phyloP scores from a whole-genome alignment of 2,329 filamentous ascomycete species.

The Exophiala oligosperma region DNA sequence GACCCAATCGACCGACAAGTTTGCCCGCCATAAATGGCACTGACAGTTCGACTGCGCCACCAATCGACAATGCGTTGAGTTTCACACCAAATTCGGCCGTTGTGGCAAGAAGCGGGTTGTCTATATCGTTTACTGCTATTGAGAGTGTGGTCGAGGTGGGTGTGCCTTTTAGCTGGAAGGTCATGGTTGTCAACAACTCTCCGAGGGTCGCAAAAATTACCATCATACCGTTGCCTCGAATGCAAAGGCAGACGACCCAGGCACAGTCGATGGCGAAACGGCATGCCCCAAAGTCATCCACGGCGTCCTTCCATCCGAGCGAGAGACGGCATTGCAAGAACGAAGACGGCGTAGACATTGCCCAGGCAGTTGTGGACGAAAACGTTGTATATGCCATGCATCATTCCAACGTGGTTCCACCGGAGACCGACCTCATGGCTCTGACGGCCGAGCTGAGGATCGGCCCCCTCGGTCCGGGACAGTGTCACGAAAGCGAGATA shows the following conservation, averaged over 20 bases:
- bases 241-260: constrained; percentile 32
- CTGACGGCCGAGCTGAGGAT: constrained; percentile 59
- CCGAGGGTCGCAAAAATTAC: constrained; percentile 54
- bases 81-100: constrained; percentile 10
- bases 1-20: constrained; percentile 46
- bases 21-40: constrained; percentile 35
- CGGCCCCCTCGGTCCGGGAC: constrained; percentile 33
- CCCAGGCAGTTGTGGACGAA: constrained; percentile 57
- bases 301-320: constrained; percentile 41
- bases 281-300: constrained; percentile 47
- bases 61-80: constrained; percentile 19
- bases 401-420: constrained; percentile 41
- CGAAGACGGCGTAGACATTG: constrained; percentile 36
- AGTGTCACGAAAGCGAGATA: constrained; percentile 57
- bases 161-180: constrained; percentile 54
- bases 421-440: constrained; percentile 55
- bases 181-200: constrained; percentile 62
- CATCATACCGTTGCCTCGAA: constrained; percentile 50
- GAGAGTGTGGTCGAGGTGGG: constrained; percentile 48
- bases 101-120: constrained; percentile 37
- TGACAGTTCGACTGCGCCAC: constrained; percentile 3
- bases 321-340: constrained; percentile 22
- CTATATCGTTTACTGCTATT: constrained; percentile 58
- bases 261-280: constrained; percentile 30
- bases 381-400: constrained; percentile 58